A percentile compares a stretch with the other conserved stretches of the same genome.
phyloP scores from a whole-genome alignment of 1,284 basidiomycete genomes.

The Microbotryum silenes-acaulis region DNA sequence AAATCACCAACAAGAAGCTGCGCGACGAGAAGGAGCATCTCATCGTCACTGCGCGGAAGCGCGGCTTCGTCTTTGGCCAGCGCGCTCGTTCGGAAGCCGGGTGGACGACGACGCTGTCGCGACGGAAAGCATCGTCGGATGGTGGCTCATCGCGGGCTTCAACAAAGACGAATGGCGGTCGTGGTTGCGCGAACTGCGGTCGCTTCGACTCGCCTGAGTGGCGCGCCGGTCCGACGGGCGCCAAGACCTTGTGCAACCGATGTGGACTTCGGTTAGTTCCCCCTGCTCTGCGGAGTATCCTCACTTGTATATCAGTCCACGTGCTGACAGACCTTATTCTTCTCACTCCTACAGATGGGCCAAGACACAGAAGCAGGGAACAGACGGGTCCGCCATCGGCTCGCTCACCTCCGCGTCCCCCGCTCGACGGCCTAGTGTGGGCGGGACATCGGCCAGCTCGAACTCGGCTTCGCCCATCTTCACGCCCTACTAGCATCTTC shows the following conservation, averaged over 20 bases:
- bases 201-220: constrained; percentile 33
- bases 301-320: too few species aligned
- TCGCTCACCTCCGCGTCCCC: not conserved
- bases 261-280: constrained; percentile 59
- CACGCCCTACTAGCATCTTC: too few species aligned
- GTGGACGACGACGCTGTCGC: not conserved
- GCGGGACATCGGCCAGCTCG: too few species aligned
- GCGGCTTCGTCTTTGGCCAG: constrained; percentile 13
- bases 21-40: constrained; percentile 56
- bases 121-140: constrained; percentile 7
- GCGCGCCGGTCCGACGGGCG: constrained; percentile 45
- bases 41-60: constrained; percentile 26
- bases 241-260: constrained; percentile 80
- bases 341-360: constrained; percentile 2
- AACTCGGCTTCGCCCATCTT: too few species aligned
- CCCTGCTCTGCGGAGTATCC: too few species aligned
- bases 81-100: constrained; percentile 6
- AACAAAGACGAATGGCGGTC: constrained; percentile 8
- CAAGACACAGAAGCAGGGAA: constrained; percentile 14
- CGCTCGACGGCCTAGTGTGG: too few species aligned
- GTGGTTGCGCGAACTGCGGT: constrained; percentile 33
- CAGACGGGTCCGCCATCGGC: not conserved
- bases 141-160: constrained; percentile 15
- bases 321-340: too few species aligned
- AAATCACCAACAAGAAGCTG: constrained; percentile 59